Evolutionary conservation across 1,284 basidiomycete genomes (phyloP).

Genomic region (Schizophyllum amplum): DNA sequence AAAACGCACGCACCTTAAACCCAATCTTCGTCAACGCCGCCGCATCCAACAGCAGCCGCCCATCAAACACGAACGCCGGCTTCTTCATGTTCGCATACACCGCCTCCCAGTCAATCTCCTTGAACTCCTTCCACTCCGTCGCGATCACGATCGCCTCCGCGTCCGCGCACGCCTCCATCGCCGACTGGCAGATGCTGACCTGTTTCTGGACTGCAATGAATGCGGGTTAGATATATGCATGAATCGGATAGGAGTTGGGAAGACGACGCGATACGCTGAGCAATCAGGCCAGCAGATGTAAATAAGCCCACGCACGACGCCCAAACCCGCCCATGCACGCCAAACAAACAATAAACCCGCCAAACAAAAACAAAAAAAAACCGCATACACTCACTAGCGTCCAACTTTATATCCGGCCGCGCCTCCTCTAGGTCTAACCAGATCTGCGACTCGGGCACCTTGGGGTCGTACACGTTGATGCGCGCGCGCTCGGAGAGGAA

Average conservation of each 20-base stretch:
- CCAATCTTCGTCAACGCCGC: slow-evolving; percentile 79
- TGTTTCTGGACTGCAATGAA: slow-evolving; percentile 72
- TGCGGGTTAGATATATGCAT: background rate
- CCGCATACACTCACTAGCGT: slow-evolving; percentile 40
- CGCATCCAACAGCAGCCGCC: slow-evolving; percentile 78
- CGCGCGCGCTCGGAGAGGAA: slow-evolving; percentile 87
- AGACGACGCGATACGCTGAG: no score
- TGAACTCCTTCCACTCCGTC: slow-evolving; percentile 97
- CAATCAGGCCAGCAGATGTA: no score
- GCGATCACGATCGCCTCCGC: slow-evolving; percentile 92
- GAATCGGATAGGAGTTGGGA: no score
- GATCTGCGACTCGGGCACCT: slow-evolving; percentile 68
- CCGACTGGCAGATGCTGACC: slow-evolving; percentile 70
- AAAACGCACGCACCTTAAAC: slow-evolving; percentile 66
- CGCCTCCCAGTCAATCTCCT: slow-evolving; percentile 80
- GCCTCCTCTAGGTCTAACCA: slow-evolving; percentile 71
- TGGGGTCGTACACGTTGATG: slow-evolving; percentile 89
- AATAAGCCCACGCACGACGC: background rate
- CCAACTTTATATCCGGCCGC: slow-evolving; percentile 45
- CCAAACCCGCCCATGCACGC: no score
- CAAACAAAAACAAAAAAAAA: no score
- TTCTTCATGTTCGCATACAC: slow-evolving; percentile 91
- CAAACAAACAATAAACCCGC: no score
- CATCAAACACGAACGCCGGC: slow-evolving; percentile 95
- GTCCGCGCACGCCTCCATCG: slow-evolving; percentile 81